Percentiles rank a stretch among this genome's conserved stretches.
phyloP scores from a whole-genome alignment of 1,139 yeast species.

The Debaryomyces subglobosus region DNA sequence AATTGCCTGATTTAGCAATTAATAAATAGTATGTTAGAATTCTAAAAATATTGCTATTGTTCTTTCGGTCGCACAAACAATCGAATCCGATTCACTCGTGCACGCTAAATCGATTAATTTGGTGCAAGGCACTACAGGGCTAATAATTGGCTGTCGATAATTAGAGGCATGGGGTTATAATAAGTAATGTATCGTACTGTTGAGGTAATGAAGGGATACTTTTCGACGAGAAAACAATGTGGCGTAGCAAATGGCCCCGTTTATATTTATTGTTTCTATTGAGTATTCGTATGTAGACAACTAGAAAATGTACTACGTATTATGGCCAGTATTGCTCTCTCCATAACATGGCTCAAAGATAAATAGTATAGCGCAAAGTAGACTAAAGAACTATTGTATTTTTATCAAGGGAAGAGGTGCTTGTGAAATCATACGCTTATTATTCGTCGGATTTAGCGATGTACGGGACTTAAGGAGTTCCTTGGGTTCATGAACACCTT shows the following conservation, averaged over 20 bases:
- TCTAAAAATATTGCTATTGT: constrained; percentile 7
- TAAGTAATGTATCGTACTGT: neutral
- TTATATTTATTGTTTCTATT: neutral
- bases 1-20: constrained; percentile 3
- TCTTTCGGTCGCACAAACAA: neutral
- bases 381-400: neutral
- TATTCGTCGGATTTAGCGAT: neutral
- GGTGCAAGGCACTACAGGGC: neutral
- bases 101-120: neutral
- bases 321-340: neutral
- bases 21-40: constrained; percentile 1
- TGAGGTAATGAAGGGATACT: neutral
- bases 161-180: neutral
- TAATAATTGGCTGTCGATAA: neutral
- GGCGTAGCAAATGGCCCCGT: neutral
- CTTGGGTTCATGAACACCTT: neutral
- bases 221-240: neutral
- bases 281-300: neutral
- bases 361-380: neutral
- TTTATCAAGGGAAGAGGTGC: neutral
- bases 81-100: neutral
- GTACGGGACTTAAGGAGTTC: neutral
- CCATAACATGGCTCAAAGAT: neutral
- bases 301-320: neutral
- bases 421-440: neutral